Conservation (phyloP, 805 yeast species). For the Candida sonorensis region DNA sequence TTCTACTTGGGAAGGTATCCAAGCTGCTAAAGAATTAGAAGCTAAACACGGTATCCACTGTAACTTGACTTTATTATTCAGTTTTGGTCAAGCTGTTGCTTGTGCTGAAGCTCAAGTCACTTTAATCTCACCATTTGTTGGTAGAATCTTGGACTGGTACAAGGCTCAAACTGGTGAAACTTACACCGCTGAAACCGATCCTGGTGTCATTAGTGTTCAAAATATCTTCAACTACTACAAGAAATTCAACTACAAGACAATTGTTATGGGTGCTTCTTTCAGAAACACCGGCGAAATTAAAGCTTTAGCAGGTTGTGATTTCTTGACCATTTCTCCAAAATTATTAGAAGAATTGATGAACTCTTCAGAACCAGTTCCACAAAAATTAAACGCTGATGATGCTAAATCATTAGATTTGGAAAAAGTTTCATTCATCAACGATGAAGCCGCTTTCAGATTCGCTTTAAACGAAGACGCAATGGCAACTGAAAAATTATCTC, state of each 20-base stretch:
- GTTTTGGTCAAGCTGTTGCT: constrained; percentile 96
- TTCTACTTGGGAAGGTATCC: constrained; percentile 99
- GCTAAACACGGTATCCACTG: constrained; percentile 84
- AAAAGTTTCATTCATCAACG: constrained; percentile 76
- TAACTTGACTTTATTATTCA: constrained; percentile 92
- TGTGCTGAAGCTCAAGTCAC: constrained; percentile 97
- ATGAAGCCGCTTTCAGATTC: constrained; percentile 89
- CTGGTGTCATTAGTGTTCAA: constrained; percentile 93
- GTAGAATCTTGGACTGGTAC: constrained; percentile 98
- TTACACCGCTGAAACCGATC: constrained; percentile 77
- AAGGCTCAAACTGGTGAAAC: constrained; percentile 88
- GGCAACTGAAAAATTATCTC: constrained; percentile 96
- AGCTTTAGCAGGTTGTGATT: constrained; percentile 96
- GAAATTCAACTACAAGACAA: constrained; percentile 92
- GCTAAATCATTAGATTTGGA: constrained; percentile 50
- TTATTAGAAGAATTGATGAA: constrained; percentile 81
- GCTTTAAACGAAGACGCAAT: constrained; percentile 91
- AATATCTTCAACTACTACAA: constrained; percentile 94
- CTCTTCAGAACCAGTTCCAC: constrained; percentile 75
- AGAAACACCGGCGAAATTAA: constrained; percentile 94
- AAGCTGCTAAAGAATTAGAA: constrained; percentile 95
- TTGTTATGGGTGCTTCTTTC: constrained; percentile 99
- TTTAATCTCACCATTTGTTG: constrained; percentile 97
- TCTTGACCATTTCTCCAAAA: constrained; percentile 89
- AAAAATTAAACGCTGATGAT: constrained; percentile 61